A percentile compares a stretch with the other conserved stretches of the same genome.
Evolutionary conservation across 257 asterid species (phyloP).

Genomic region (Henckelia pumila): DNA sequence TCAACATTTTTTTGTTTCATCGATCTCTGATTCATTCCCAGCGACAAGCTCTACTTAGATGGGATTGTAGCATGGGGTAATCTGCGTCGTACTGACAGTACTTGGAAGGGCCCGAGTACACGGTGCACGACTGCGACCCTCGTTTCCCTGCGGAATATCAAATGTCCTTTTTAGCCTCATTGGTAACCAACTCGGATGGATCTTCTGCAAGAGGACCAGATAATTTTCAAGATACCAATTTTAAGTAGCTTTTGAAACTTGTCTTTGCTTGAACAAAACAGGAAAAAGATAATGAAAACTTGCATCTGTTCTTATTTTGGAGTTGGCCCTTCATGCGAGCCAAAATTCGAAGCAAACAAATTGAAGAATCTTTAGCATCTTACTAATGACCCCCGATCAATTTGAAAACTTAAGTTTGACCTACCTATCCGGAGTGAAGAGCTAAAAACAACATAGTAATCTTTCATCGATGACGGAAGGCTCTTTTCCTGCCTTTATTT

Average conservation of each 20-base stretch:
- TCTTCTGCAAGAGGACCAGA: too few relatives aligned
- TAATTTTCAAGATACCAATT: background rate
- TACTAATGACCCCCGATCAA: background rate
- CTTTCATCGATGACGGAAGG: background rate
- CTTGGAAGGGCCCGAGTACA: too few relatives aligned
- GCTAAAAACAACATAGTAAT: conserved; percentile 13
- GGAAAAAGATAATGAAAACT: conserved; percentile 14
- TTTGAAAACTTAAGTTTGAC: conserved; percentile 26
- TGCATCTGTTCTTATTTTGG: conserved; percentile 12
- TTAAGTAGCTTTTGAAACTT: background rate
- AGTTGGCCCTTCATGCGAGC: background rate
- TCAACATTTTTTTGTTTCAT: too few relatives aligned
- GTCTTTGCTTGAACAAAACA: background rate
- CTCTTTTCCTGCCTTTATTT: background rate
- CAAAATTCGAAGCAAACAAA: conserved; percentile 12
- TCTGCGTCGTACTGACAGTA: too few relatives aligned
- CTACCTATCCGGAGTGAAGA: conserved; percentile 5
- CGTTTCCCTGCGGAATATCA: too few relatives aligned
- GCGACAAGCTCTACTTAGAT: too few relatives aligned
- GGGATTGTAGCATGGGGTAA: too few relatives aligned
- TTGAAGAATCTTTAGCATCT: conserved; percentile 25
- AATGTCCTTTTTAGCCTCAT: too few relatives aligned
- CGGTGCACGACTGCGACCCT: too few relatives aligned
- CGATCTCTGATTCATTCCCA: too few relatives aligned
- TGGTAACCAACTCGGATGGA: too few relatives aligned